Evolutionary conservation across 371 early-diverging fungal genomes (phyloP).

Genomic region (Funneliformis caledonium): DNA sequence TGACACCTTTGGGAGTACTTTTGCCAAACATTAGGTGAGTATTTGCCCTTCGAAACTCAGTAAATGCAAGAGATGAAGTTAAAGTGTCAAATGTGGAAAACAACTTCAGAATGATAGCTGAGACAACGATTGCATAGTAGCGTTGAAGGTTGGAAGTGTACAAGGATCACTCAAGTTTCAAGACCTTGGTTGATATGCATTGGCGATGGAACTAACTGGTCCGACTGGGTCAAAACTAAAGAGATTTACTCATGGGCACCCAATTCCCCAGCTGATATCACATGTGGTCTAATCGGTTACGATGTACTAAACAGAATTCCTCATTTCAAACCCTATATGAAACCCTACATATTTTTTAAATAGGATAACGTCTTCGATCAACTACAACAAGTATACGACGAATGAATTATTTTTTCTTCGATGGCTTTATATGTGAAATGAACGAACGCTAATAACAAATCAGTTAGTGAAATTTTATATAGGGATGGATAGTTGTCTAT

Average conservation of each 20-base stretch:
- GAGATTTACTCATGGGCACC: background rate
- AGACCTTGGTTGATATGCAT: background rate
- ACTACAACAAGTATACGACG: background rate
- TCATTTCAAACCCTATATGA: background rate
- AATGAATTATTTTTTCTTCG: no score
- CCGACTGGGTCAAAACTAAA: background rate
- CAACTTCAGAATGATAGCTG: conserved; percentile 4
- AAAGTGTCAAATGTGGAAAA: conserved; percentile 13
- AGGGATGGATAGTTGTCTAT: no score
- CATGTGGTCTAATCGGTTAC: conserved; percentile 6
- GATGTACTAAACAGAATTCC: conserved; percentile 21
- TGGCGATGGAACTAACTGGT: conserved; percentile 17
- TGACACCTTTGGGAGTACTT: conserved; percentile 5
- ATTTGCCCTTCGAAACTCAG: conserved; percentile 8
- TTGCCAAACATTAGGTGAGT: conserved; percentile 19
- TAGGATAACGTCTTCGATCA: background rate
- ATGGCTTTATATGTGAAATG: no score
- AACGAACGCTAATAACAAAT: no score
- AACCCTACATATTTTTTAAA: conserved; percentile 7
- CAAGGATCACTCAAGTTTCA: conserved; percentile 12
- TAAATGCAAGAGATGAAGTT: background rate
- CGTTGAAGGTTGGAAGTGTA: background rate
- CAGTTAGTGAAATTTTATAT: no score
- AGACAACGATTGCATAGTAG: background rate
- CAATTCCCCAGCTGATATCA: background rate